Evolutionary conservation across 1,284 basidiomycete species (phyloP).

Genomic region (Mycosarcoma mackinlayi): DNA sequence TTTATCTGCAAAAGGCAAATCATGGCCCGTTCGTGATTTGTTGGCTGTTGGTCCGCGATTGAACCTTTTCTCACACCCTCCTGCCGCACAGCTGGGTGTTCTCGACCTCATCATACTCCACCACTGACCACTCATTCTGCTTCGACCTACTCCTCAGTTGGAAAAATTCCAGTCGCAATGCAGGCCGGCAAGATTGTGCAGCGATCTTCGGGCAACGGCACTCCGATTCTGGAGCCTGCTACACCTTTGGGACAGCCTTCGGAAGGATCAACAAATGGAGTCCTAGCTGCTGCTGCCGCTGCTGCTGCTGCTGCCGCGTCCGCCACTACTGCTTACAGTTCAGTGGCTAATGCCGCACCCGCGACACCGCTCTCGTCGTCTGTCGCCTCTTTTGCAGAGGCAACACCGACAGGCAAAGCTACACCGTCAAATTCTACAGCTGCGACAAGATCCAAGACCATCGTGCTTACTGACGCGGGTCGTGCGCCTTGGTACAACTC

Average conservation of each 20-base stretch:
- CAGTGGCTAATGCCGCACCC: background rate
- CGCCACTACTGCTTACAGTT: too few species aligned
- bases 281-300: conserved; percentile 31
- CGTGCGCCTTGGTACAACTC: conserved; percentile 74
- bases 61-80: background rate
- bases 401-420: conserved; percentile 12
- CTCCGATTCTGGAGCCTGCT: conserved; percentile 38
- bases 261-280: conserved; percentile 13
- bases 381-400: conserved; percentile 8
- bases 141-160: too few species aligned
- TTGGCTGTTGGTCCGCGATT: background rate
- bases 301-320: conserved; percentile 12
- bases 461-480: conserved; percentile 58
- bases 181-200: conserved; percentile 38
- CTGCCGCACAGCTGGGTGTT: background rate
- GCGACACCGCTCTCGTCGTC: conserved; percentile 13
- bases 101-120: background rate
- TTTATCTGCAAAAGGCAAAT: too few species aligned
- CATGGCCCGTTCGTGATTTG: background rate
- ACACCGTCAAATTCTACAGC: conserved; percentile 11
- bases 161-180: too few species aligned
- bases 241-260: conserved; percentile 20
- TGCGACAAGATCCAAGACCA: conserved; percentile 47
- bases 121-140: too few species aligned
- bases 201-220: conserved; percentile 44